These are phyloP conservation scores for Trichoderma asperelloides DNA, from an alignment of 495 filamentous ascomycete species.

Conservation along the genomic window DNA sequence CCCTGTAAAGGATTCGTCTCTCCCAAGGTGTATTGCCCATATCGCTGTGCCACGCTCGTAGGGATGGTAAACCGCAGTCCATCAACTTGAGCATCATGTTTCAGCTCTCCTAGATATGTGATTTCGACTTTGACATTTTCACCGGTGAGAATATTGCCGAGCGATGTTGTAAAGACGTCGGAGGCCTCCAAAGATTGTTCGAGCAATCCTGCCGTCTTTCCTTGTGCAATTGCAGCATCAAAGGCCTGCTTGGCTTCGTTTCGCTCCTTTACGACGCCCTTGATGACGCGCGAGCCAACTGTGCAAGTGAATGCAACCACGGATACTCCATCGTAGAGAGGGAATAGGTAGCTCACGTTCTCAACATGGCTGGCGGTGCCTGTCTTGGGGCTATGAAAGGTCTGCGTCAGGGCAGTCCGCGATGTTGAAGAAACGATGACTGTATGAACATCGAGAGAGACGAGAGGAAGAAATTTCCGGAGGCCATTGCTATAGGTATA, in stretches of 20 bases:
- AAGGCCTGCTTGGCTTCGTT: slow-evolving; percentile 45
- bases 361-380: slow-evolving; percentile 37
- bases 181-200: slow-evolving; percentile 47
- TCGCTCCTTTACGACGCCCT: slow-evolving; percentile 54
- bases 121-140: slow-evolving; percentile 47
- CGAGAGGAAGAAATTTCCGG: slow-evolving; percentile 42
- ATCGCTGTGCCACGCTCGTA: slow-evolving; percentile 52
- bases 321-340: slow-evolving; percentile 57
- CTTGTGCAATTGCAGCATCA: slow-evolving; percentile 43
- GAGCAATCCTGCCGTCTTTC: slow-evolving; percentile 52
- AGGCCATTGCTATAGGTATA: slow-evolving; percentile 17
- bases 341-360: slow-evolving; percentile 55
- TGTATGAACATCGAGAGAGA: slow-evolving; percentile 41
- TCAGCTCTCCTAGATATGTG: slow-evolving; percentile 58
- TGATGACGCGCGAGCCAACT: slow-evolving; percentile 40
- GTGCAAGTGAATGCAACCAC: slow-evolving; percentile 53
- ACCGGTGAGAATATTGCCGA: slow-evolving; percentile 54
- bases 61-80: slow-evolving; percentile 58
- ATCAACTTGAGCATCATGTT: slow-evolving; percentile 53
- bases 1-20: slow-evolving; percentile 12
- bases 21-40: slow-evolving; percentile 39
- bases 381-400: slow-evolving; percentile 28
- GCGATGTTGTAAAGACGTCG: slow-evolving; percentile 55
- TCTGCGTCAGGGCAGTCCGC: slow-evolving; percentile 51
- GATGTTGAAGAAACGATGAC: slow-evolving; percentile 47